Evolutionary conservation across 2,329 filamentous ascomycete species (phyloP), one percentile per base, ranked within the genome.

Genomic region (Paraconiothyrium brasiliense): DNA sequence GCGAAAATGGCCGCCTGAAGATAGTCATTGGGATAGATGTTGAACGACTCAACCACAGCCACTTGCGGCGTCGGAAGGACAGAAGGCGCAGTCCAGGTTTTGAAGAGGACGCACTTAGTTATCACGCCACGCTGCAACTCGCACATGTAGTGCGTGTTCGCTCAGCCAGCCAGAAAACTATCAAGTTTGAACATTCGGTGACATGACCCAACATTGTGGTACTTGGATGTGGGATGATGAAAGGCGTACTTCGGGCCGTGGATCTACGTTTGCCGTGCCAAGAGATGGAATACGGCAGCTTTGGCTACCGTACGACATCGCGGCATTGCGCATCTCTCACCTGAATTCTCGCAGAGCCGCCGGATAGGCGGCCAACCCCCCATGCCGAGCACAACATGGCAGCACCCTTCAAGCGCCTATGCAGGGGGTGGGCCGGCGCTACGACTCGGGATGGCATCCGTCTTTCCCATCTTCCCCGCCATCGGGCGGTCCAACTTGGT

Each of bases 1-100:
- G 84, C 78, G 48, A 80, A 76, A 62, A 64, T 79, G 58, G 67
- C 68, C 48, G 66, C 66, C 47, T 75, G 63, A 64, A 62, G 50
- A 32, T 48, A 30, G 49, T 52, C 41, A 46, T 50, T 57, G 39
- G 55, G 59, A 46, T 54, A 56, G 54, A 60, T 51, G 56, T 60
- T 47, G 48, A 58, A 55, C 61, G 37, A 56, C 44, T 59, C 52
- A 57, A 20, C 5, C 48, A 61, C 44, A 66, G 60, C 57, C 63
- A 39, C 57, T 41, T 58, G 35, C 57, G 52, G 24, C 57, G 47
- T 20, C 30, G 20, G 14, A 30, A 41, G 34, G 63, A 52, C 34
- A 52, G 54, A 54, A 57, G 52, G 54, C 56, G 62, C 50, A 48
- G 32, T 22, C 41, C 57, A 50, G 48, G 57, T 57, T 16, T 22